Evolutionary conservation across 768 basidiomycete genomes (phyloP).

Genomic region (Mycena vulgaris): DNA sequence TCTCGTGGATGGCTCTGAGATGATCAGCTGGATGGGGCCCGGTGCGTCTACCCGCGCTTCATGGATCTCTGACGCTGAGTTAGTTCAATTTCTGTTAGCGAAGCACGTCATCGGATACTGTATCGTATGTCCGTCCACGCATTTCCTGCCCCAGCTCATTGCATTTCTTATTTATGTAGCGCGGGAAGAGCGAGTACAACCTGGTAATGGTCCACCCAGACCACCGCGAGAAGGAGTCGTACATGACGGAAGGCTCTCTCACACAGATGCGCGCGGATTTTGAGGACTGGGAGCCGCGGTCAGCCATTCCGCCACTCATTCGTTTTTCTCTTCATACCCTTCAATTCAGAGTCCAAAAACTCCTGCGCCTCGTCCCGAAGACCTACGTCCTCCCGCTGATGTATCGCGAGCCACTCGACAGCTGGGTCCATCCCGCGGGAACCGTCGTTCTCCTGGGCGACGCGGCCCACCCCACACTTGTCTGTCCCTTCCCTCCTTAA

Average conservation of each 20-base stretch:
- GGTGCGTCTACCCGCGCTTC: slow-evolving; percentile 27
- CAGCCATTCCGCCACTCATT: slow-evolving; percentile 3
- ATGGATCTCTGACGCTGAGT: too few relatives aligned
- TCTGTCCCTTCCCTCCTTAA: slow-evolving; percentile 14
- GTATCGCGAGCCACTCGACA: slow-evolving; percentile 62
- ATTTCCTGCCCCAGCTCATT: too few relatives aligned
- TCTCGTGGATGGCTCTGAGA: slow-evolving; percentile 66
- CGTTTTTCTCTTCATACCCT: not conserved
- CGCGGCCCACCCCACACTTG: slow-evolving; percentile 70
- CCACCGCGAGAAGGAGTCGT: slow-evolving; percentile 58
- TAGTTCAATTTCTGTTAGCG: not conserved
- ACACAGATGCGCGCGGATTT: slow-evolving; percentile 65
- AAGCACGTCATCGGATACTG: slow-evolving; percentile 56
- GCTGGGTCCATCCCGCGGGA: slow-evolving; percentile 63
- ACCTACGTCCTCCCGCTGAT: slow-evolving; percentile 65
- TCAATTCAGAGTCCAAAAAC: slow-evolving; percentile 57
- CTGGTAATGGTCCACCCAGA: slow-evolving; percentile 62
- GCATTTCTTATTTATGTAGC: too few relatives aligned
- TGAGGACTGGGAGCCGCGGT: slow-evolving; percentile 66
- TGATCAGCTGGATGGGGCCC: slow-evolving; percentile 76
- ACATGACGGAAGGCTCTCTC: slow-evolving; percentile 57
- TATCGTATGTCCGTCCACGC: too few relatives aligned
- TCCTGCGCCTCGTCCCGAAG: slow-evolving; percentile 61
- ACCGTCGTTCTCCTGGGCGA: slow-evolving; percentile 67
- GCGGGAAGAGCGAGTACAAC: slow-evolving; percentile 60